A percentile compares a stretch with the other conserved stretches of the same genome.
Evolutionary conservation across 192 early-diverging fungal species (phyloP).

Genomic region (Backusella mclennaniae): DNA sequence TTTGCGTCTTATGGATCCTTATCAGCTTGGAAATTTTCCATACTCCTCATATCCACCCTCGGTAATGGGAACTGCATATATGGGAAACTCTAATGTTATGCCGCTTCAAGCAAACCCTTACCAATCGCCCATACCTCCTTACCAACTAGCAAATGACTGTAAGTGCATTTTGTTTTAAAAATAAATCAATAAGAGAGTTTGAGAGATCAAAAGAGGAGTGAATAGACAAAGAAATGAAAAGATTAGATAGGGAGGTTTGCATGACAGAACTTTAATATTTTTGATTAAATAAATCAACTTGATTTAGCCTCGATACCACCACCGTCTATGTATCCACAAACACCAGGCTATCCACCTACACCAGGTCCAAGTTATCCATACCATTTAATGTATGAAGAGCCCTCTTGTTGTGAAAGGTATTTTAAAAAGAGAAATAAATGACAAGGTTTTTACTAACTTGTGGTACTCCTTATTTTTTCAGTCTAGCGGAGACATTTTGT

Average conservation of each 20-base stretch:
- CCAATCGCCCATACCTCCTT: background rate
- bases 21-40: background rate
- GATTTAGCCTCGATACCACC: background rate
- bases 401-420: background rate
- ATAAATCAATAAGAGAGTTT: background rate
- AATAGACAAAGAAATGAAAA: background rate
- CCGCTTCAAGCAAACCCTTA: background rate
- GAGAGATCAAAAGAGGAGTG: background rate
- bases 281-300: background rate
- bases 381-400: background rate
- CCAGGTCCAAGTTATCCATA: background rate
- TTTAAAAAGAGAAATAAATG: background rate
- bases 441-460: background rate
- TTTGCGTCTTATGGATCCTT: background rate
- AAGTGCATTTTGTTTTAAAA: background rate
- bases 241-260: background rate
- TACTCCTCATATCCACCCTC: constrained; percentile 2
- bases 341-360: background rate
- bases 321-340: background rate
- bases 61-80: background rate
- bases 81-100: background rate
- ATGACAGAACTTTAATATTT: background rate
- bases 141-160: background rate
- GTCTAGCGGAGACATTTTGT: constrained; percentile 2
- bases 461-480: background rate